phyloP scores from a whole-genome alignment of 2,329 filamentous ascomycete genomes.

The Diplodia corticola region DNA sequence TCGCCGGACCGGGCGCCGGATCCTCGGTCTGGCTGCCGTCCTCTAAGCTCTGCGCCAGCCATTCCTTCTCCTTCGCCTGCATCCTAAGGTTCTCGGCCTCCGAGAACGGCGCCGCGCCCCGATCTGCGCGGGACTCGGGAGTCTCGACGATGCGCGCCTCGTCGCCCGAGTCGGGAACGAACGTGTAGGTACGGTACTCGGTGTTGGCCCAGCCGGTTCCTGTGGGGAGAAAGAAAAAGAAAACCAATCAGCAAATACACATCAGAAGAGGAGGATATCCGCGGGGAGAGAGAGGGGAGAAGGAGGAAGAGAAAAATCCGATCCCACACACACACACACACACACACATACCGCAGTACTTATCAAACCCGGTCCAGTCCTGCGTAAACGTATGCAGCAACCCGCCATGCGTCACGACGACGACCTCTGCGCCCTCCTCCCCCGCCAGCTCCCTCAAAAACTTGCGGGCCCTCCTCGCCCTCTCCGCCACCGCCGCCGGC shows the following conservation, averaged over 20 bases:
- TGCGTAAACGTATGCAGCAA: conserved; percentile 83
- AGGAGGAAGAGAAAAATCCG: too few relatives aligned
- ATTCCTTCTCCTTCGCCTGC: conserved; percentile 10
- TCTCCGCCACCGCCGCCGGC: conserved; percentile 55
- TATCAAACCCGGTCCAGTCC: conserved; percentile 67
- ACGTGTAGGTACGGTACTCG: conserved; percentile 69
- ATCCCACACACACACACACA: too few relatives aligned
- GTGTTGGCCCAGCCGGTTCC: conserved; percentile 75
- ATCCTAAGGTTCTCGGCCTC: conserved; percentile 21
- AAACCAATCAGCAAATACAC: background rate
- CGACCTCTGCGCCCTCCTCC: conserved; percentile 66
- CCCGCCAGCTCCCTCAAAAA: conserved; percentile 50
- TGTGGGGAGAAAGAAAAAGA: too few relatives aligned
- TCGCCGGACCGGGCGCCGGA: conserved; percentile 4
- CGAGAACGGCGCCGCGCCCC: conserved; percentile 21
- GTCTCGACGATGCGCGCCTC: conserved; percentile 39
- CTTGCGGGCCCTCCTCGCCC: conserved; percentile 62
- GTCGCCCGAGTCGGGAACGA: conserved; percentile 47
- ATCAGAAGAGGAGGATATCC: too few relatives aligned
- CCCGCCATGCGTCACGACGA: conserved; percentile 78
- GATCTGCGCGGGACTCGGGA: conserved; percentile 29
- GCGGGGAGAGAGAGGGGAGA: too few relatives aligned
- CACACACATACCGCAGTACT: conserved; percentile 49
- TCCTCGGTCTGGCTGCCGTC: background rate
- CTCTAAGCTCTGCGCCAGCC: background rate